Percentiles rank a stretch among this genome's conserved stretches.
These are phyloP conservation scores for Boletus sp. DNA, from an alignment of 768 basidiomycete genomes.

Conservation along the genomic window DNA sequence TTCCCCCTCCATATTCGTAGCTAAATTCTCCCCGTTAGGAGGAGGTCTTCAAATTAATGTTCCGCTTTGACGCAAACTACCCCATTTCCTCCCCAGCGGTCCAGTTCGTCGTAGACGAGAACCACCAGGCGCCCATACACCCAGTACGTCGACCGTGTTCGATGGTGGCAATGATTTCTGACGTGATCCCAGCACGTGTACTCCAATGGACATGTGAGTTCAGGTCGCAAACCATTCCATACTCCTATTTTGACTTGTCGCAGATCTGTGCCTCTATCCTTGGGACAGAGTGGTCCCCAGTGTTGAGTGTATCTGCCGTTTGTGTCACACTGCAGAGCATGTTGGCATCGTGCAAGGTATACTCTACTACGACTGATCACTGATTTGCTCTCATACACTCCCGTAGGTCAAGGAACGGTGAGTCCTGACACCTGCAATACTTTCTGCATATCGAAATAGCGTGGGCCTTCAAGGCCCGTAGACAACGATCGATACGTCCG, in stretches of 20 bases:
- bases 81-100: constrained; percentile 88
- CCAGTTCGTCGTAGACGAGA: constrained; percentile 71
- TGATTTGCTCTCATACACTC: background rate
- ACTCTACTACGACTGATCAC: background rate
- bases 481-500: constrained; percentile 84
- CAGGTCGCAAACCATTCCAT: background rate
- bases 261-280: constrained; percentile 90
- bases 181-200: constrained; percentile 65
- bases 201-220: constrained; percentile 77
- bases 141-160: constrained; percentile 50
- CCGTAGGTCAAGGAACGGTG: constrained; percentile 61
- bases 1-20: background rate
- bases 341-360: constrained; percentile 88
- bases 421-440: constrained; percentile 16
- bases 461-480: constrained; percentile 50
- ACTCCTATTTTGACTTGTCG: constrained; percentile 14
- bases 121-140: constrained; percentile 67
- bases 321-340: constrained; percentile 89
- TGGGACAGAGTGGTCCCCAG: constrained; percentile 87
- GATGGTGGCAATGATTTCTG: constrained; percentile 6
- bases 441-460: constrained; percentile 4
- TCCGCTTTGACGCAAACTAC: constrained; percentile 77
- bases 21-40: constrained; percentile 42
- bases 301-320: constrained; percentile 76
- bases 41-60: constrained; percentile 74